Evolutionary conservation across 2,329 filamentous ascomycete species (phyloP).

Genomic region (Talaromyces sp.): DNA sequence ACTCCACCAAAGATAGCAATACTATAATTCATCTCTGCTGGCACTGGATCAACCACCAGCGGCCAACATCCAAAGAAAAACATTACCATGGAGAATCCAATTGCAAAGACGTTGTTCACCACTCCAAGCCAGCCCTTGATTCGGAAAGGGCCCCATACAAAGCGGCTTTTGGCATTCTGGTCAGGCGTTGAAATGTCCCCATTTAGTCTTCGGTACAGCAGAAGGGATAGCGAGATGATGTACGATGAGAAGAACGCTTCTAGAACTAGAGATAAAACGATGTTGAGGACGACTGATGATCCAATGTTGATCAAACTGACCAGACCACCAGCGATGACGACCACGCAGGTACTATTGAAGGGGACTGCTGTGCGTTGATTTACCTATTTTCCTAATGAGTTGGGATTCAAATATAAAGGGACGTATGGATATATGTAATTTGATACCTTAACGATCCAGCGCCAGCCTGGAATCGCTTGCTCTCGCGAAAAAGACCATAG

Average conservation of each 20-base stretch:
- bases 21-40: no score
- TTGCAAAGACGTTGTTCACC: no score
- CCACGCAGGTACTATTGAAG: slow-evolving; percentile 45
- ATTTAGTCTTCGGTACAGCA: no score
- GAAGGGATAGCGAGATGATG: slow-evolving; percentile 29
- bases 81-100: no score
- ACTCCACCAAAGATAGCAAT: no score
- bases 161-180: no score
- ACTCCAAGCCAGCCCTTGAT: no score
- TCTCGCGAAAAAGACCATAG: slow-evolving; percentile 52
- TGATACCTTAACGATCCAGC: no score
- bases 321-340: slow-evolving; percentile 40
- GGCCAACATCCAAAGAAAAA: no score
- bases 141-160: no score
- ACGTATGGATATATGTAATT: slow-evolving; percentile 32
- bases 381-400: slow-evolving; percentile 21
- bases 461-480: slow-evolving; percentile 27
- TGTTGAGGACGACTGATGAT: slow-evolving; percentile 40
- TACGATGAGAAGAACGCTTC: slow-evolving; percentile 40
- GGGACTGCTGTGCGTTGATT: slow-evolving; percentile 39
- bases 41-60: no score
- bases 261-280: slow-evolving; percentile 40
- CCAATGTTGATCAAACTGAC: slow-evolving; percentile 51
- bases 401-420: slow-evolving; percentile 23
- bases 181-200: no score